Evolutionary conservation across 495 filamentous ascomycete genomes (phyloP).

Genomic region (Hamigera avellanea): DNA sequence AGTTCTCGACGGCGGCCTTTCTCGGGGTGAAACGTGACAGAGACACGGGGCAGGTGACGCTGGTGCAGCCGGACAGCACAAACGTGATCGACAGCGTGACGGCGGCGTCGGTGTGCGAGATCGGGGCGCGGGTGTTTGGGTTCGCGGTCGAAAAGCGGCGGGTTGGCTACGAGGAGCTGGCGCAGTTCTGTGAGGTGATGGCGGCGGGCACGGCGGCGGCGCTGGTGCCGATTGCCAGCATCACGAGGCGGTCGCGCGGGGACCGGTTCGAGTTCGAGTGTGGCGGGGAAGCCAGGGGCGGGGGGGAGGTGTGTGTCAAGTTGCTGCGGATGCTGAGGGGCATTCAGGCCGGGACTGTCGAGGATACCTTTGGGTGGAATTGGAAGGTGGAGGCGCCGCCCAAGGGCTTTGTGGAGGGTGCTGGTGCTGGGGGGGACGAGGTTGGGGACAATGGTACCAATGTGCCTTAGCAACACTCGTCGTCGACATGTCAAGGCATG

Average conservation of each 20-base stretch:
- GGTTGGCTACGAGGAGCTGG: slow-evolving; percentile 68
- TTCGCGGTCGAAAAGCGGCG: slow-evolving; percentile 53
- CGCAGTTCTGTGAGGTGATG: slow-evolving; percentile 70
- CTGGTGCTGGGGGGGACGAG: slow-evolving; percentile 5
- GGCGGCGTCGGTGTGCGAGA: slow-evolving; percentile 54
- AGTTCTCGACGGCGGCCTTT: slow-evolving; percentile 84
- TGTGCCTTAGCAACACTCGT: slow-evolving; percentile 12
- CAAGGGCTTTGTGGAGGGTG: slow-evolving; percentile 18
- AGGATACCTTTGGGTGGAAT: slow-evolving; percentile 69
- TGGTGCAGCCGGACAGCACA: slow-evolving; percentile 70
- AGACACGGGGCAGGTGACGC: slow-evolving; percentile 44
- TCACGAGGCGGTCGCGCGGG: slow-evolving; percentile 54
- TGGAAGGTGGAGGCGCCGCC: slow-evolving; percentile 23
- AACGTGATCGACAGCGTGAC: slow-evolving; percentile 80
- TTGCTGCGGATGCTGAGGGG: slow-evolving; percentile 69
- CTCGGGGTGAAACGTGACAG: slow-evolving; percentile 52
- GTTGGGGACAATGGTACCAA: slow-evolving; percentile 11
- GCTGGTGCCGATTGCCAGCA: slow-evolving; percentile 80
- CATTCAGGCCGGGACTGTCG: slow-evolving; percentile 68
- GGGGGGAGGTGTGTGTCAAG: slow-evolving; percentile 56
- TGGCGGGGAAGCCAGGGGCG: slow-evolving; percentile 51
- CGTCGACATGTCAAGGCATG: too few relatives aligned
- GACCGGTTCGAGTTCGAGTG: slow-evolving; percentile 59
- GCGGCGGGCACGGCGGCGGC: slow-evolving; percentile 90
- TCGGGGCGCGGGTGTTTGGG: slow-evolving; percentile 48